Conservation (phyloP, 345 rosid genomes). For the Gossypium mustelinum region DNA sequence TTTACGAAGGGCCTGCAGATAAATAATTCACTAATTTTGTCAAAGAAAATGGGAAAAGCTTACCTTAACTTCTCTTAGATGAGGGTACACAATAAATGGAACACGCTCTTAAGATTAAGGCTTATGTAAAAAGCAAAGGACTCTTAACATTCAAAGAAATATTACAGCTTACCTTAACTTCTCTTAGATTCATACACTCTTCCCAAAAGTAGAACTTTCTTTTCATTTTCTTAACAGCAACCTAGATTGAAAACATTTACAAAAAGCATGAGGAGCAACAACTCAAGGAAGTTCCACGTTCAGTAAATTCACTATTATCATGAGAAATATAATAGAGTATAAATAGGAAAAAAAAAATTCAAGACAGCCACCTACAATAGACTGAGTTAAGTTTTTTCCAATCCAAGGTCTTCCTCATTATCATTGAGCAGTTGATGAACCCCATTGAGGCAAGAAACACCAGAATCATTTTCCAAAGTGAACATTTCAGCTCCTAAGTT, state of each 20-base stretch:
- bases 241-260: conserved; percentile 34
- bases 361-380: background rate
- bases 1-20: conserved; percentile 79
- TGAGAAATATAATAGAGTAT: background rate
- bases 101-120: background rate
- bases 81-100: conserved; percentile 13
- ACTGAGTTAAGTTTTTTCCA: background rate
- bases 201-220: conserved; percentile 89
- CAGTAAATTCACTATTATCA: background rate
- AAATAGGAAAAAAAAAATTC: background rate
- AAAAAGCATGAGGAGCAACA: conserved; percentile 3
- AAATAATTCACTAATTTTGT: conserved; percentile 12
- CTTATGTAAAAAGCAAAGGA: background rate
- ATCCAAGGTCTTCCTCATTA: background rate
- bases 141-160: background rate
- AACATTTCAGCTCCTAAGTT: background rate
- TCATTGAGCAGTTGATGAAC: background rate
- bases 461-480: background rate
- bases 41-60: background rate
- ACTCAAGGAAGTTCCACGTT: background rate
- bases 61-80: too few relatives aligned
- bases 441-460: background rate
- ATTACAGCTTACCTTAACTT: conserved; percentile 64
- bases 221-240: conserved; percentile 98
- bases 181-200: conserved; percentile 82